phyloP scores from a whole-genome alignment of 768 basidiomycete genomes.

The Suillus fuscotomentosus region DNA sequence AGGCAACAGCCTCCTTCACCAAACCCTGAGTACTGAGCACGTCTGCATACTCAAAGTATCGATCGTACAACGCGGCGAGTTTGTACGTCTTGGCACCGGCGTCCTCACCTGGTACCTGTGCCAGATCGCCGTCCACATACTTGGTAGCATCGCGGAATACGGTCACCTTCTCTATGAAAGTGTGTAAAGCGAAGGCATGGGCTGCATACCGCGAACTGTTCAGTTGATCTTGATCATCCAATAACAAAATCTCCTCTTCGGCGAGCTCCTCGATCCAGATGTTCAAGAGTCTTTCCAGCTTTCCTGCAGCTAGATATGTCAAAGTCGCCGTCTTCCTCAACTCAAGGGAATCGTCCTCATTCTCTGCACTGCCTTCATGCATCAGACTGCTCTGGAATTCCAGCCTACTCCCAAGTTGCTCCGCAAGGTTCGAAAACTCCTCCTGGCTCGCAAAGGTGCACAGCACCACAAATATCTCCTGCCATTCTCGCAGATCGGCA shows the following conservation, averaged over 20 bases:
- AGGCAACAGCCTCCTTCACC: slow-evolving; percentile 75
- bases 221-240: slow-evolving; percentile 37
- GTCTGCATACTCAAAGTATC: slow-evolving; percentile 95
- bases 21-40: slow-evolving; percentile 90
- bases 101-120: slow-evolving; percentile 32
- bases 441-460: slow-evolving; percentile 89
- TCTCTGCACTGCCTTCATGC: slow-evolving; percentile 42
- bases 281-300: slow-evolving; percentile 80
- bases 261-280: slow-evolving; percentile 91
- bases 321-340: slow-evolving; percentile 87
- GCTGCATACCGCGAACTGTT: slow-evolving; percentile 67
- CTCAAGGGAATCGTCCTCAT: slow-evolving; percentile 33
- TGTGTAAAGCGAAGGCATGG: slow-evolving; percentile 84
- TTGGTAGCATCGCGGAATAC: slow-evolving; percentile 87
- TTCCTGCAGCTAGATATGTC: slow-evolving; percentile 90
- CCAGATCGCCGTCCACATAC: slow-evolving; percentile 75
- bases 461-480: slow-evolving; percentile 92
- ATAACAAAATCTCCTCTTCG: slow-evolving; percentile 72
- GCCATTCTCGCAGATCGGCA: slow-evolving; percentile 92
- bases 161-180: slow-evolving; percentile 95
- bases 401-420: slow-evolving; percentile 87
- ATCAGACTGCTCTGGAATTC: slow-evolving; percentile 78
- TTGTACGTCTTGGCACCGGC: slow-evolving; percentile 66
- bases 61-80: slow-evolving; percentile 83
- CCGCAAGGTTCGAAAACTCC: slow-evolving; percentile 84